A percentile compares a stretch with the other conserved stretches of the same genome.
Evolutionary conservation across 2,329 filamentous ascomycete species (phyloP).

Genomic region (Talaromyces pinophilus): DNA sequence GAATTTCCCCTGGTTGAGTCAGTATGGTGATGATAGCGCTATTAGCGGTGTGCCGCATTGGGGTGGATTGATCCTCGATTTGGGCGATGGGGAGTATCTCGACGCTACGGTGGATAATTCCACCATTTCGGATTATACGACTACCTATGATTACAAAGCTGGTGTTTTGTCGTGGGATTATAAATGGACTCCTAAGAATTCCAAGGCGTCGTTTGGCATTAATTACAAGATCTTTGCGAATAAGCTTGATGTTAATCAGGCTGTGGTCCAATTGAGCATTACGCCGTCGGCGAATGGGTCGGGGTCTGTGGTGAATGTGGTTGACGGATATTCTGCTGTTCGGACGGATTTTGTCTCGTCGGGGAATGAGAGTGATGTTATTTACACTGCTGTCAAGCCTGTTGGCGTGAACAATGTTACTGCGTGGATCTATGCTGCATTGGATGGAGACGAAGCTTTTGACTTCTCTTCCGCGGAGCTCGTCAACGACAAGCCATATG

Average conservation of each 20-base stretch:
- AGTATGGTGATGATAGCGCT: slow-evolving; percentile 70
- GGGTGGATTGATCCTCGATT: slow-evolving; percentile 60
- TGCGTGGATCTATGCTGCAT: slow-evolving; percentile 57
- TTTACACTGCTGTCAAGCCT: slow-evolving; percentile 67
- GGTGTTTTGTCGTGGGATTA: slow-evolving; percentile 66
- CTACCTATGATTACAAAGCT: slow-evolving; percentile 63
- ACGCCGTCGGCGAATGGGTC: slow-evolving; percentile 56
- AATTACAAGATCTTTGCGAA: slow-evolving; percentile 67
- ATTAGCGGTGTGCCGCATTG: slow-evolving; percentile 72
- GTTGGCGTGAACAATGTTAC: slow-evolving; percentile 63
- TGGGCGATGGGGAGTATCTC: slow-evolving; percentile 56
- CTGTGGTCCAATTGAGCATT: slow-evolving; percentile 61
- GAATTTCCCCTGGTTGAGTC: slow-evolving; percentile 68
- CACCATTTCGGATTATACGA: slow-evolving; percentile 62
- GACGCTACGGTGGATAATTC: slow-evolving; percentile 61
- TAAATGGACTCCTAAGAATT: slow-evolving; percentile 61
- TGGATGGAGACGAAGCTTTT: slow-evolving; percentile 43
- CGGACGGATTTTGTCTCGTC: slow-evolving; percentile 62
- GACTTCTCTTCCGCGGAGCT: slow-evolving; percentile 47
- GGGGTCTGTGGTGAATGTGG: slow-evolving; percentile 64
- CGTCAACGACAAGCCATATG: slow-evolving; percentile 50
- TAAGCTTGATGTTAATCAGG: slow-evolving; percentile 64
- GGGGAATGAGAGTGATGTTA: slow-evolving; percentile 56
- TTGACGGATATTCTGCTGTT: slow-evolving; percentile 69
- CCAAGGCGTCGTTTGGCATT: slow-evolving; percentile 56